Evolutionary conservation across 2,329 filamentous ascomycete genomes (phyloP).

Genomic region (Nemania diffusa): DNA sequence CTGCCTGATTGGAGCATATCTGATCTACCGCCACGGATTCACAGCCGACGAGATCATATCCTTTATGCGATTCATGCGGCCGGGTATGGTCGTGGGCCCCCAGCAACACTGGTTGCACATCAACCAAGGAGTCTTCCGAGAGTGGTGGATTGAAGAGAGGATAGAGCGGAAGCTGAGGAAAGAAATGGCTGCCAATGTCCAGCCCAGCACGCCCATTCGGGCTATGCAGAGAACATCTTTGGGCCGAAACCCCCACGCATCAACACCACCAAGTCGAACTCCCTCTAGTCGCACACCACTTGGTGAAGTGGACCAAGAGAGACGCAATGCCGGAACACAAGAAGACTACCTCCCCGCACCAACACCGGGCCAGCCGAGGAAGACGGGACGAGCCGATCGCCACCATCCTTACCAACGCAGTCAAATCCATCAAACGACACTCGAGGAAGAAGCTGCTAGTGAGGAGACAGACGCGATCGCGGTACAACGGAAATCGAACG

Average conservation of each 20-base stretch:
- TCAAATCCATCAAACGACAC: conserved; percentile 56
- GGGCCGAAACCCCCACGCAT: conserved; percentile 72
- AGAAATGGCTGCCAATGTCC: conserved; percentile 63
- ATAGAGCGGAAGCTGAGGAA: conserved; percentile 74
- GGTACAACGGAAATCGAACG: conserved; percentile 69
- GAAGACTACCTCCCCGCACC: conserved; percentile 95
- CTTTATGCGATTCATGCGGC: conserved; percentile 99
- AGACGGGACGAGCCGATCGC: conserved; percentile 81
- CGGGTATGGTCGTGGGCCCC: conserved; percentile 97
- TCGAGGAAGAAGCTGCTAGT: conserved; percentile 64
- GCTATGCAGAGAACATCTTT: conserved; percentile 69
- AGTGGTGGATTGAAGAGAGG: conserved; percentile 96
- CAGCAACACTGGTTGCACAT: conserved; percentile 99
- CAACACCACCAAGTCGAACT: conserved; percentile 85
- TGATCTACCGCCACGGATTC: conserved; percentile 97
- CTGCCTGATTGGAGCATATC: conserved; percentile 94
- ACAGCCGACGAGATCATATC: conserved; percentile 97
- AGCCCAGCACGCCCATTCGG: conserved; percentile 69
- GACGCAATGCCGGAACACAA: conserved; percentile 72
- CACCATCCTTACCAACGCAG: conserved; percentile 77
- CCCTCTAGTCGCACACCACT: conserved; percentile 82
- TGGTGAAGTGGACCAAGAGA: conserved; percentile 91
- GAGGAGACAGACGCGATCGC: conserved; percentile 70
- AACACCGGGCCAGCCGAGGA: conserved; percentile 94
- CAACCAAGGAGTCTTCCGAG: conserved; percentile 96